phyloP scores from a whole-genome alignment of 192 early-diverging fungal genomes.

The Coemansia sp. region DNA sequence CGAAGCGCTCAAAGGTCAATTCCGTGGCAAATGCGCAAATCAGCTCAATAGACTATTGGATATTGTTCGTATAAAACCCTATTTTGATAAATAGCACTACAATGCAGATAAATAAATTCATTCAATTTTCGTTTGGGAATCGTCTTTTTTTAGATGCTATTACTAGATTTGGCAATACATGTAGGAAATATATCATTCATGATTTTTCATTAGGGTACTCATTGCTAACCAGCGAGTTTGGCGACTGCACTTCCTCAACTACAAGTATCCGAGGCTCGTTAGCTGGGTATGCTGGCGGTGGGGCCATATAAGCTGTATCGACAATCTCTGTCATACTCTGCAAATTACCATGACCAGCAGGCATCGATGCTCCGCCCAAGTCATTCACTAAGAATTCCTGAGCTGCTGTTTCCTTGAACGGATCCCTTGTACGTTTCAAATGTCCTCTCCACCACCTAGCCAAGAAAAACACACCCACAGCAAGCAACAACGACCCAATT shows the following conservation, averaged over 20 bases:
- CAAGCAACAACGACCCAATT: conserved; percentile 9
- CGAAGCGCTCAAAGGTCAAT: background rate
- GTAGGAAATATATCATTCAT: background rate
- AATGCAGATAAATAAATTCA: no score
- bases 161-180: background rate
- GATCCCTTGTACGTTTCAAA: conserved; percentile 7
- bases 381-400: conserved; percentile 14
- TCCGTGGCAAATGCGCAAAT: background rate
- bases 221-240: background rate
- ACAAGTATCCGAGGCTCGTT: background rate
- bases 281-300: background rate
- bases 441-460: conserved; percentile 8
- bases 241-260: background rate
- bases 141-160: no score
- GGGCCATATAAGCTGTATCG: background rate
- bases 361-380: conserved; percentile 19
- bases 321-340: background rate
- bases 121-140: no score
- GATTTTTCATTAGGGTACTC: background rate
- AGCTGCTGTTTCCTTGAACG: conserved; percentile 16
- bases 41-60: background rate
- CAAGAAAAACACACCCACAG: background rate
- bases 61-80: no score
- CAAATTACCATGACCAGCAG: background rate
- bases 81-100: no score